These are phyloP conservation scores for Trichothecium roseum DNA, from an alignment of 2,329 filamentous ascomycete species.

Conservation along the genomic window DNA sequence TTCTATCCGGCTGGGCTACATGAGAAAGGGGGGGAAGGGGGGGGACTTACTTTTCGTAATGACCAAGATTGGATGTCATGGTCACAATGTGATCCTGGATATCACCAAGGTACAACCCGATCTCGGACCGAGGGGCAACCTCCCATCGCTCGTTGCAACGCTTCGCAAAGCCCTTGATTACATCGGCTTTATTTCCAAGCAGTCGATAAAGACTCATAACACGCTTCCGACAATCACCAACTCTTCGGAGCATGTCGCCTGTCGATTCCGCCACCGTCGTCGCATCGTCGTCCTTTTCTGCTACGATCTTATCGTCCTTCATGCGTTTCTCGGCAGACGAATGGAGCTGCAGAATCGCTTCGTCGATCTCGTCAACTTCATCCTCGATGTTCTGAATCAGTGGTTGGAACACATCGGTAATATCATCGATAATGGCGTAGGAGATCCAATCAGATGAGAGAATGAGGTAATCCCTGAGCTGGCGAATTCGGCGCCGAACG, in stretches of 20 bases:
- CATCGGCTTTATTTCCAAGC: conserved; percentile 93
- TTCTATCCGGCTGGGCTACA: too few relatives aligned
- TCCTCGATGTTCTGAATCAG: conserved; percentile 89
- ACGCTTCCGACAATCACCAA: conserved; percentile 91
- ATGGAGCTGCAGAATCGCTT: conserved; percentile 77
- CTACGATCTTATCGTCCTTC: conserved; percentile 27
- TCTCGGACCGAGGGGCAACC: conserved; percentile 86
- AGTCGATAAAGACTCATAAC: conserved; percentile 93
- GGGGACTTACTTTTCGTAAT: conserved; percentile 79
- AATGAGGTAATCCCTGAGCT: conserved; percentile 87
- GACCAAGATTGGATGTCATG: conserved; percentile 91
- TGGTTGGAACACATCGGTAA: conserved; percentile 91
- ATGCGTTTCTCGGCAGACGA: conserved; percentile 37
- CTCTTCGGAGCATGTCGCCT: conserved; percentile 80
- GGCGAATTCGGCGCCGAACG: conserved; percentile 83
- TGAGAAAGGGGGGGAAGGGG: neutral
- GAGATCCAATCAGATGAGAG: conserved; percentile 96
- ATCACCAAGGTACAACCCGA: conserved; percentile 93
- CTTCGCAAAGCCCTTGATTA: conserved; percentile 98
- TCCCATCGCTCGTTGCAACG: conserved; percentile 98
- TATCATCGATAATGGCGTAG: conserved; percentile 95
- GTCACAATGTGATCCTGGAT: conserved; percentile 99
- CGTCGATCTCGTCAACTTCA: conserved; percentile 95
- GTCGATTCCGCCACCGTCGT: conserved; percentile 35
- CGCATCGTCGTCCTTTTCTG: conserved; percentile 33